Conservation (phyloP, 1,284 basidiomycete species). For the Fomes fomentarius region DNA sequence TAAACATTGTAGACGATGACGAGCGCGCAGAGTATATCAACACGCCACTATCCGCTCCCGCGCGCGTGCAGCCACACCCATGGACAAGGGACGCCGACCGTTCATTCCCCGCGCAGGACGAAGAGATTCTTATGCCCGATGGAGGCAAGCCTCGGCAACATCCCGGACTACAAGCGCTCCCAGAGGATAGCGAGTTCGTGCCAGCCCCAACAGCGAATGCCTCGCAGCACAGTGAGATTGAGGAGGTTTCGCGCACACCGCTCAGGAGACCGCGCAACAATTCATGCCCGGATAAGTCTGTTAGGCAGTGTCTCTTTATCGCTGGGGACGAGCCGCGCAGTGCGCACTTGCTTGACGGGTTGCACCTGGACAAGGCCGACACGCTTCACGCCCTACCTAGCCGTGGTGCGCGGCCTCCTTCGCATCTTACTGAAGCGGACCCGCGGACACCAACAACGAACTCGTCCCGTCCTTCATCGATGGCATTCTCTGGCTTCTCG, state of each 20-base stretch:
- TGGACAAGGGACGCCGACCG: conserved; percentile 8
- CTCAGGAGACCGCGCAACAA: conserved; percentile 25
- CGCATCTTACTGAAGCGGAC: background rate
- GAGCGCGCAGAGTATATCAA: conserved; percentile 24
- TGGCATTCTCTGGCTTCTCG: conserved; percentile 27
- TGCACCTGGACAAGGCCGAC: conserved; percentile 6
- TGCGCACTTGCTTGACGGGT: conserved; percentile 11
- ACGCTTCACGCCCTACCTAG: background rate
- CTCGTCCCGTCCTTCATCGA: conserved; percentile 25
- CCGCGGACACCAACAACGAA: conserved; percentile 14
- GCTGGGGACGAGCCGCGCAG: conserved; percentile 9
- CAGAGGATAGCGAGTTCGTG: conserved; percentile 50
- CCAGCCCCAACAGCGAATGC: conserved; percentile 3
- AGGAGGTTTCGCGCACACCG: conserved; percentile 18
- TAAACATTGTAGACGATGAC: conserved; percentile 20
- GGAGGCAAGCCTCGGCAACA: conserved; percentile 19
- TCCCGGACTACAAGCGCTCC: conserved; percentile 46
- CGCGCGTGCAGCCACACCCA: conserved; percentile 13
- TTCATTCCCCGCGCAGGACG: conserved; percentile 12
- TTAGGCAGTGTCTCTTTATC: conserved; percentile 30
- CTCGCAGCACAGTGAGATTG: conserved; percentile 19
- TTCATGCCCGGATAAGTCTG: conserved; percentile 25
- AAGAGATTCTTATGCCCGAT: conserved; percentile 13
- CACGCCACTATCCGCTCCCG: conserved; percentile 24
- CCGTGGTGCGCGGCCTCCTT: background rate